Base-by-base conservation (phyloP, 2,329 filamentous ascomycete species). In the Cladophialophora carrionii region DNA sequence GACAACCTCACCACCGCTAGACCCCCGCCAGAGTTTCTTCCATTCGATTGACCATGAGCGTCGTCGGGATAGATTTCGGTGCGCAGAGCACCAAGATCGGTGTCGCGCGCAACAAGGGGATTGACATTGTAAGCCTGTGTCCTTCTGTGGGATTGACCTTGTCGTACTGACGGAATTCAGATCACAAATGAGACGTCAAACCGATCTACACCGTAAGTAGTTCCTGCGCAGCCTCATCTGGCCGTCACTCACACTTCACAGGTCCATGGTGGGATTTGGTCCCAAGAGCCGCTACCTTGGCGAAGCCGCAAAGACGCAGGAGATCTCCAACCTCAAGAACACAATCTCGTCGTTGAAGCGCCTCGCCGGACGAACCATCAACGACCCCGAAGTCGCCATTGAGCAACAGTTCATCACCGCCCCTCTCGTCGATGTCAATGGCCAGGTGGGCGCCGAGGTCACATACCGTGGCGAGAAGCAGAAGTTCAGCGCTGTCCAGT, bases 171-270 rank as follows among this genome's bases (percentile, higher is more conserved):
- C 64, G 9, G 51, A 10, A 60, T 73, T 63, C 75, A 96, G 92
- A 96, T 99, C 78, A 90, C 92, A 83, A 99, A 99, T 85, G 95
- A 99, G 82, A 95, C 98, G 74, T 99, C 95, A 72, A 98, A 99
- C 86, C 90, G 95, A 81, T 88, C 92, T 68, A 99, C 95, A 74
- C 95, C 95, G 91, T 97, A 91, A 85, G 92, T 89, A 41, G n/a
- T 37, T 56, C 59, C 43, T 41, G 69, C 48, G 20, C 57, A 60
- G 53, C 57, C 57, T 57, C n/a, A 51, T 24, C 26, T 34, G 51
- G 10, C 20, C 26, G 8, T 59, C 41, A 41, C 46, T 64, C 53
- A 37, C 67, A 59, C 46, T 54, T 57, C 64, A 62, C 75, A 96
- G 93, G 68, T 92, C 95, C 69, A 85, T 99, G 71, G 95, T 99